A percentile compares a stretch with the other conserved stretches of the same genome.
phyloP scores from a whole-genome alignment of 768 basidiomycete genomes.

The Sutorius australiensis region DNA sequence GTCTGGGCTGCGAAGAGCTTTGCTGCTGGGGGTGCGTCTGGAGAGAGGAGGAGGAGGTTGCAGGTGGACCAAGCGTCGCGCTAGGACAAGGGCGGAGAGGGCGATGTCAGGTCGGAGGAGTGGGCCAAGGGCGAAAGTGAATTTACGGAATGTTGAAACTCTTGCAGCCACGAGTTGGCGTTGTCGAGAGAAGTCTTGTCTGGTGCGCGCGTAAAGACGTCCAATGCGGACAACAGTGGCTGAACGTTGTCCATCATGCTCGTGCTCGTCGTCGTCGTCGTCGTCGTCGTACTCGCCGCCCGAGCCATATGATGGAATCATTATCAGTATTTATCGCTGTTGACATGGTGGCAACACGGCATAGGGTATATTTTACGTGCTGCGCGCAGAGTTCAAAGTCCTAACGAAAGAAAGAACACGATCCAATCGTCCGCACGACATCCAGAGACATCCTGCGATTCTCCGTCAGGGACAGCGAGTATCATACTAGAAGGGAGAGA shows the following conservation, averaged over 20 bases:
- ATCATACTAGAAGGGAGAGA: conserved; percentile 47
- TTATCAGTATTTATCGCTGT: conserved; percentile 32
- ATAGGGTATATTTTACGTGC: conserved; percentile 32
- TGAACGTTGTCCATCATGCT: conserved; percentile 62
- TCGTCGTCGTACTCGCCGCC: conserved; percentile 6
- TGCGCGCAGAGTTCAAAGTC: conserved; percentile 14
- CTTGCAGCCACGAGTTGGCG: conserved; percentile 94
- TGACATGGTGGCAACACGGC: conserved; percentile 33
- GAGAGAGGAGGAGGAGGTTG: conserved; percentile 81
- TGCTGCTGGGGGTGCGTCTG: conserved; percentile 72
- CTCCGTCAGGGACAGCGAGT: conserved; percentile 38
- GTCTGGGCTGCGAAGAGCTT: conserved; percentile 97
- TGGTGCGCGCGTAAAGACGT: conserved; percentile 76
- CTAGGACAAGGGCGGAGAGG: conserved; percentile 53
- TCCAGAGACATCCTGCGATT: conserved; percentile 21
- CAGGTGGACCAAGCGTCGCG: conserved; percentile 95
- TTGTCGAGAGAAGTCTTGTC: conserved; percentile 79
- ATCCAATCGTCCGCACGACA: conserved; percentile 25
- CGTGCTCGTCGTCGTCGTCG: conserved; percentile 15
- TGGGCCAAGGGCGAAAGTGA: conserved; percentile 65
- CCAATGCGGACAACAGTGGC: conserved; percentile 69
- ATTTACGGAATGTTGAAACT: conserved; percentile 99
- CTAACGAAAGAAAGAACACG: conserved; percentile 12
- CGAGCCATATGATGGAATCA: conserved; percentile 1
- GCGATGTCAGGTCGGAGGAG: conserved; percentile 59